Base-by-base conservation (phyloP, 306 rosid genomes). In the Trifolium repens region DNA sequence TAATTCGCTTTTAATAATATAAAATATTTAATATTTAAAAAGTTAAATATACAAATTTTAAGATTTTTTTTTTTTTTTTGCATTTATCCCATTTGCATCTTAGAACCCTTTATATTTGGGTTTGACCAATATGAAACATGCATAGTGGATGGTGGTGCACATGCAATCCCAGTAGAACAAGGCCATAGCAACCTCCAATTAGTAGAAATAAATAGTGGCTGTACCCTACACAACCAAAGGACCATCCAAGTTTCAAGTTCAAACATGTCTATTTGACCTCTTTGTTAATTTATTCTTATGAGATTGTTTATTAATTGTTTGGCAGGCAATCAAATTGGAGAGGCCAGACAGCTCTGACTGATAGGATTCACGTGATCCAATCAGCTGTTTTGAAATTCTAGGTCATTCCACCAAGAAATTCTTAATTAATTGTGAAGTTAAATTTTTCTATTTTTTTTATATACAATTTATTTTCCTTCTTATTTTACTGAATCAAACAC, bases 281-380 rank as follows among this genome's bases (percentile, higher is more conserved):
- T 44, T 66, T 66, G 49, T 46, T 8, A 27, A 61, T 68, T 71
- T 27, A 60, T 71, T 61, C 10, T 35, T 53, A 47, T 9, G 19
- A 37, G 9, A 50, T 9, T 35, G 8, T 30, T 55, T 67, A 43
- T 57, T 1, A 17, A 44, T 49, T 42, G 10, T 79, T 15, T 22
- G 39, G 26, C 11, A 2, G 64, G 27, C 52, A 40, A 70, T 42
- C 0, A 65, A 40, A 59, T 9, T 26, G 50, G 75, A 54, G 65
- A 66, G 73, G 67, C 53, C 79, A 79, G 85, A 86, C 86, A 80
- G 43, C 61, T 71, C 72, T 83, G 81, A 68, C 47, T 12, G 22
- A 69, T 16, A 69, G 67, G 75, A 79, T 70, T 88, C 98, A 91
- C 83, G 90, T 89, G 98, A 86, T 78, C 69, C 85, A 71, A 84